Conservation (phyloP, 805 yeast genomes). For the Ogataea pini region DNA sequence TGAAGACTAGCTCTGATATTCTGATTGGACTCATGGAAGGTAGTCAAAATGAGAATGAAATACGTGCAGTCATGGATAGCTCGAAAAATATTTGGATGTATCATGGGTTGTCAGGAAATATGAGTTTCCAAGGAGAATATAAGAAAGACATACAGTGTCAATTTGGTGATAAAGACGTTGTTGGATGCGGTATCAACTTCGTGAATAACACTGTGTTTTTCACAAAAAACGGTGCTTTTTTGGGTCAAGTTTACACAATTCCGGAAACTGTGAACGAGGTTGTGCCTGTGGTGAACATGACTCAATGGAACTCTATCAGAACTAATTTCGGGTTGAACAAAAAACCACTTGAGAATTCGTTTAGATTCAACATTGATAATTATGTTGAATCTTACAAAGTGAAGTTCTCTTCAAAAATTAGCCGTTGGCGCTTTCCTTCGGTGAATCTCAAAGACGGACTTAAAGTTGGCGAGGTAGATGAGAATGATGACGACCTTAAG, state of each 20-base stretch:
- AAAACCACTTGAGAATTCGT: slow-evolving; percentile 30
- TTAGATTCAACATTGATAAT: slow-evolving; percentile 50
- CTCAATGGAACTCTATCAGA: slow-evolving; percentile 41
- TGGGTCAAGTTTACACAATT: slow-evolving; percentile 56
- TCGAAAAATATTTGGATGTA: slow-evolving; percentile 6
- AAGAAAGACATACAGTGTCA: slow-evolving; percentile 27
- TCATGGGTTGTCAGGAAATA: slow-evolving; percentile 4
- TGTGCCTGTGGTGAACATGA: slow-evolving; percentile 52
- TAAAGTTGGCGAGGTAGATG: slow-evolving; percentile 17
- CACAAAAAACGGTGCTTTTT: slow-evolving; percentile 76
- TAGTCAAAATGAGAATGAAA: slow-evolving; percentile 18
- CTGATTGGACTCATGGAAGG: slow-evolving; percentile 47
- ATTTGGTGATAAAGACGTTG: slow-evolving; percentile 59
- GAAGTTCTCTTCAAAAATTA: slow-evolving; percentile 23
- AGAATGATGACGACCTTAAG: slow-evolving; percentile 23
- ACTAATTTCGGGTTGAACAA: slow-evolving; percentile 55
- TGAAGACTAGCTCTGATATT: slow-evolving; percentile 40
- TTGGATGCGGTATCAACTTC: slow-evolving; percentile 85
- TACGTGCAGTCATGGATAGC: slow-evolving; percentile 4
- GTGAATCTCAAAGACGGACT: slow-evolving; percentile 11
- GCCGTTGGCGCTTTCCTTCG: slow-evolving; percentile 16
- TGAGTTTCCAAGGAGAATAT: background rate
- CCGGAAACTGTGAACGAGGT: slow-evolving; percentile 32
- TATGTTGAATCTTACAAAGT: slow-evolving; percentile 44
- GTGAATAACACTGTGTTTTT: slow-evolving; percentile 62